Evolutionary conservation across 169 alveolate genomes (phyloP).

Genomic region (Amoebophrya sp.): DNA sequence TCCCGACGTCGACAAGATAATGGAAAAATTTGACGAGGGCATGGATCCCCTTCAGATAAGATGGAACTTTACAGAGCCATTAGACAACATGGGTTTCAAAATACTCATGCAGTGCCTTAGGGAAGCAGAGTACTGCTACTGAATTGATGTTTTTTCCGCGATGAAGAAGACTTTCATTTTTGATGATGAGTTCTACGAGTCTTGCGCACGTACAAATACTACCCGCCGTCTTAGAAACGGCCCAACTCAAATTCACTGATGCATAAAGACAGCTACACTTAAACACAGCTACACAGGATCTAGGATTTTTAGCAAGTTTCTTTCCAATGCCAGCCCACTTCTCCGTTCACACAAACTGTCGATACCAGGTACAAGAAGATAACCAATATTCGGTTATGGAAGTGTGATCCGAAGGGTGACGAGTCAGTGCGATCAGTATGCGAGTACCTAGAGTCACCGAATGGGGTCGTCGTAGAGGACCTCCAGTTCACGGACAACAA

Average conservation of each 20-base stretch:
- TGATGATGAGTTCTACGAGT: too few species aligned
- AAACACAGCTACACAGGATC: too few species aligned
- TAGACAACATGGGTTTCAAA: neutral
- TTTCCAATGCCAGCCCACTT: too few species aligned
- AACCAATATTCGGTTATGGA: neutral
- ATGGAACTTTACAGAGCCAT: neutral
- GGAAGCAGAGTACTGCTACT: neutral
- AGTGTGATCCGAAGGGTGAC: slow-evolving; percentile 30
- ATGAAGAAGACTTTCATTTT: too few species aligned
- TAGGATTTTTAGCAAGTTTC: too few species aligned
- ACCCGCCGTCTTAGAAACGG: too few species aligned
- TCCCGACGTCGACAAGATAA: neutral
- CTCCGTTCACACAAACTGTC: too few species aligned
- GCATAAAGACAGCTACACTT: too few species aligned
- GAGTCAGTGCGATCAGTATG: slow-evolving; percentile 26
- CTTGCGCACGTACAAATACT: too few species aligned
- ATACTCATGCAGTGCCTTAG: neutral
- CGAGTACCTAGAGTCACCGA: slow-evolving; percentile 26
- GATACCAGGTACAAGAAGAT: slow-evolving; percentile 33
- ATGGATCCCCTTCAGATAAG: neutral
- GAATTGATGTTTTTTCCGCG: too few species aligned
- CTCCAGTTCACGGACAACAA: slow-evolving; percentile 21
- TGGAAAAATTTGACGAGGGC: neutral
- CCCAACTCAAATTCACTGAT: too few species aligned
- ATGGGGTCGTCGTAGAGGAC: slow-evolving; percentile 6